Evolutionary conservation across 1,284 basidiomycete genomes (phyloP).

Genomic region (Tranzscheliella williamsii): DNA sequence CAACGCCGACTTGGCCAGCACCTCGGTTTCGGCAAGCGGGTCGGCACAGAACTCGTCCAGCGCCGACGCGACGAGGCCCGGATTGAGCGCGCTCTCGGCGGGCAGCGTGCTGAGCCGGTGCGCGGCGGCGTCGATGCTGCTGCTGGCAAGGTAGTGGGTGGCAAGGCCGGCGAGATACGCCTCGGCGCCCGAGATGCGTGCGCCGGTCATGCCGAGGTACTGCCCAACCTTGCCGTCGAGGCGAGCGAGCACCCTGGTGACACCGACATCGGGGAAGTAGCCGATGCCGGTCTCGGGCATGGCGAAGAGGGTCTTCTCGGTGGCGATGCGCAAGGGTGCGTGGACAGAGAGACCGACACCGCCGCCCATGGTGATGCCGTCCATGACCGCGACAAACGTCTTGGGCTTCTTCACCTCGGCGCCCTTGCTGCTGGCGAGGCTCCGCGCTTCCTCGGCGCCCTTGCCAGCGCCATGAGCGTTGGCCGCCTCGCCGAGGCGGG

Average conservation of each 20-base stretch:
- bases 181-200: conserved; percentile 51
- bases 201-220: conserved; percentile 86
- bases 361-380: conserved; percentile 77
- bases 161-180: conserved; percentile 55
- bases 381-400: conserved; percentile 83
- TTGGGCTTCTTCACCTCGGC: conserved; percentile 60
- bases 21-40: conserved; percentile 34
- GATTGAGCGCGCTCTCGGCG: conserved; percentile 32
- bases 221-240: conserved; percentile 90
- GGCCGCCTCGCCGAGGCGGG: conserved; percentile 63
- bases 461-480: conserved; percentile 65
- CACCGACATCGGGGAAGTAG: conserved; percentile 81
- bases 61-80: conserved; percentile 22
- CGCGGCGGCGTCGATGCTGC: conserved; percentile 35
- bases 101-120: conserved; percentile 46
- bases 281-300: conserved; percentile 73
- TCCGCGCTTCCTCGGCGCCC: conserved; percentile 29
- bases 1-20: conserved; percentile 37
- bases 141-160: conserved; percentile 52
- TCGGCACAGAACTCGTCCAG: conserved; percentile 49
- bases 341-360: conserved; percentile 88
- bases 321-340: conserved; percentile 88
- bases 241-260: conserved; percentile 82
- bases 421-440: conserved; percentile 27
- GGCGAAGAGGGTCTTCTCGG: conserved; percentile 81